These are phyloP conservation scores for Tetrahymena elliotti DNA, from an alignment of 73 alveolate genomes.

Conservation along the genomic window DNA sequence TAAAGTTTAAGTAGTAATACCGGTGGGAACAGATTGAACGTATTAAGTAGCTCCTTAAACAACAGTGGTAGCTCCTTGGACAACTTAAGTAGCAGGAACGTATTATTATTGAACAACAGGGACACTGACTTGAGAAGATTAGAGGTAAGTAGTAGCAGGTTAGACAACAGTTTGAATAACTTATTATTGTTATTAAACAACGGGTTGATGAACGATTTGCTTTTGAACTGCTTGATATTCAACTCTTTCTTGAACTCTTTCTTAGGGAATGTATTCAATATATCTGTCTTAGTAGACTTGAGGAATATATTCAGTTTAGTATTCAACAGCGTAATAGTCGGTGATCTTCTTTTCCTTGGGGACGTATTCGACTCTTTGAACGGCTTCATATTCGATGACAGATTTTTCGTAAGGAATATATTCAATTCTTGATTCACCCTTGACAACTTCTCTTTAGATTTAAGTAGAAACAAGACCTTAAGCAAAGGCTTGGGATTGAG, in stretches of 20 bases:
- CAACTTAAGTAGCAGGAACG: neutral
- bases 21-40: neutral
- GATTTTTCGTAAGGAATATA: conserved; percentile 35
- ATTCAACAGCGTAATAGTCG: conserved; percentile 45
- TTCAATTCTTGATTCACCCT: conserved; percentile 48
- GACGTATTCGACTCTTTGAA: conserved; percentile 25
- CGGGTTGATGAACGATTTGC: conserved; percentile 8
- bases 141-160: neutral
- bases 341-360: conserved; percentile 39
- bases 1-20: neutral
- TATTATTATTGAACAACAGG: neutral
- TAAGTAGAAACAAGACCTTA: neutral
- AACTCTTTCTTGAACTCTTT: conserved; percentile 36
- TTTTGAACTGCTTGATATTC: conserved; percentile 39
- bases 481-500: neutral
- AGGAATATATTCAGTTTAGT: conserved; percentile 34
- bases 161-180: neutral
- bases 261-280: conserved; percentile 35
- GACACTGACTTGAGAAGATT: neutral
- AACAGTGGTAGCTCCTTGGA: neutral
- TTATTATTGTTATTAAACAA: neutral
- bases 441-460: neutral
- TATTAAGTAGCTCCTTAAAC: neutral
- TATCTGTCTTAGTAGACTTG: conserved; percentile 38
- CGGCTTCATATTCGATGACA: conserved; percentile 36